These are phyloP conservation scores for Graphilbum fragrans DNA, from an alignment of 2,329 filamentous ascomycete genomes.

Conservation along the genomic window DNA sequence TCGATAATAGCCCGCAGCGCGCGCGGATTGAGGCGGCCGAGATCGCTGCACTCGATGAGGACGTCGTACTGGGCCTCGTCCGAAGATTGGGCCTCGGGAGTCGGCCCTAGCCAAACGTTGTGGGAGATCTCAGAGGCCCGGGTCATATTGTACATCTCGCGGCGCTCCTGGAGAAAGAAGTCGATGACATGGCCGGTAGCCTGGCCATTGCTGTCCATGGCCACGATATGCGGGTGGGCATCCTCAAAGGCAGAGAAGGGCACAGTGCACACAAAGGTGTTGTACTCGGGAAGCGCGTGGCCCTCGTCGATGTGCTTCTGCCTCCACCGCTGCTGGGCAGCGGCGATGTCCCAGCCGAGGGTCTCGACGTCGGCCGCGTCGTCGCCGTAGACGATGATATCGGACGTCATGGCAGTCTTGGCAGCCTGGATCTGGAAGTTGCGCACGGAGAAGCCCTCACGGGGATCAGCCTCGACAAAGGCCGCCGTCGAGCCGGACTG, in stretches of 20 bases:
- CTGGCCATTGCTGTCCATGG: slow-evolving; percentile 58
- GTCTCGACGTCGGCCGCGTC: slow-evolving; percentile 48
- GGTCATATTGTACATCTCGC: slow-evolving; percentile 92
- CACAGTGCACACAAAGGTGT: slow-evolving; percentile 65
- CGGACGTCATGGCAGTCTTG: slow-evolving; percentile 77
- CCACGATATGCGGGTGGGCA: slow-evolving; percentile 56
- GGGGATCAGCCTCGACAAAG: slow-evolving; percentile 77
- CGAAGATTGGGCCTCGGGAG: slow-evolving; percentile 54
- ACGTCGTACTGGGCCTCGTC: slow-evolving; percentile 63
- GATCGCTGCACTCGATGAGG: slow-evolving; percentile 78
- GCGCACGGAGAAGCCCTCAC: slow-evolving; percentile 83
- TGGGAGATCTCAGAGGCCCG: slow-evolving; percentile 74
- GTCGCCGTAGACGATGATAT: slow-evolving; percentile 86
- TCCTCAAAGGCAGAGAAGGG: slow-evolving; percentile 62
- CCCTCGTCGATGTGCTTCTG: slow-evolving; percentile 46
- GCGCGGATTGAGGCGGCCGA: slow-evolving; percentile 63
- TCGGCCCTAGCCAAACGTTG: slow-evolving; percentile 86
- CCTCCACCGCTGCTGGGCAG: slow-evolving; percentile 67
- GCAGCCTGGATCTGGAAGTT: slow-evolving; percentile 95
- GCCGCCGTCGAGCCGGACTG: slow-evolving; percentile 35
- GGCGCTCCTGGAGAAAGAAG: slow-evolving; percentile 77
- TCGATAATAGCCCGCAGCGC: slow-evolving; percentile 52
- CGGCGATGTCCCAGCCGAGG: slow-evolving; percentile 56
- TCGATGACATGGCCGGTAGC: slow-evolving; percentile 72
- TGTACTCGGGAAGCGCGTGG: slow-evolving; percentile 52